phyloP scores from a whole-genome alignment of 768 basidiomycete species.

The Xerocomellus intermedius region DNA sequence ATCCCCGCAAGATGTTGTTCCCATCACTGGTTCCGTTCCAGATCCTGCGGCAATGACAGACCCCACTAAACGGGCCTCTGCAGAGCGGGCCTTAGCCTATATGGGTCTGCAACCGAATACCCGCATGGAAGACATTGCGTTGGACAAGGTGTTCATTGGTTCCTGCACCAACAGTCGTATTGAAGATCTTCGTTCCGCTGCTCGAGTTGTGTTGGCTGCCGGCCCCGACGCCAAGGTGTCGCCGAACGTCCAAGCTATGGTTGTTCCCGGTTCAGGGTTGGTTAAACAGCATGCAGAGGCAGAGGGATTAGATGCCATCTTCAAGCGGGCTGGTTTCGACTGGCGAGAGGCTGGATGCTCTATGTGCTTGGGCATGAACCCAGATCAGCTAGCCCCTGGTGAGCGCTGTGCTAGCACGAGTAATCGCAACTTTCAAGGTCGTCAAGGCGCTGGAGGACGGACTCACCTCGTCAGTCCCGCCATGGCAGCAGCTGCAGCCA shows the following conservation, averaged over 20 bases:
- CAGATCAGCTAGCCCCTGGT: constrained; percentile 81
- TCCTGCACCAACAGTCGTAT: constrained; percentile 95
- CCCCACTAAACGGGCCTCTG: constrained; percentile 61
- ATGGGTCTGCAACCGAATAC: constrained; percentile 84
- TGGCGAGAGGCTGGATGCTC: constrained; percentile 96
- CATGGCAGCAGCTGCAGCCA: constrained; percentile 89
- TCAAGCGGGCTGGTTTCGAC: constrained; percentile 90
- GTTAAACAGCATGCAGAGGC: constrained; percentile 90
- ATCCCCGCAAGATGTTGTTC: constrained; percentile 83
- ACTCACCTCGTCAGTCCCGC: constrained; percentile 89
- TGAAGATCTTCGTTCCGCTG: constrained; percentile 85
- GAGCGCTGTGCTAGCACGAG: constrained; percentile 89
- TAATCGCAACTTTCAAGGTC: constrained; percentile 92
- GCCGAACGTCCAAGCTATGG: constrained; percentile 76
- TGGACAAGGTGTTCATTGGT: constrained; percentile 93
- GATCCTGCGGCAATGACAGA: constrained; percentile 68
- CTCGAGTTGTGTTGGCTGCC: constrained; percentile 70
- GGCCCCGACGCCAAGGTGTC: constrained; percentile 75
- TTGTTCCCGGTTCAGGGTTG: constrained; percentile 88
- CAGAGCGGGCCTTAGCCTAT: constrained; percentile 75
- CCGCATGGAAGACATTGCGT: constrained; percentile 70
- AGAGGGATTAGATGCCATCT: constrained; percentile 81
- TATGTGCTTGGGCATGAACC: constrained; percentile 97
- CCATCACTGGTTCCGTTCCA: constrained; percentile 80
- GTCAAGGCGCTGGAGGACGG: constrained; percentile 82